A percentile compares a stretch with the other conserved stretches of the same genome.
phyloP scores from a whole-genome alignment of 441 rosid genomes.

The Corymbia calophylla region DNA sequence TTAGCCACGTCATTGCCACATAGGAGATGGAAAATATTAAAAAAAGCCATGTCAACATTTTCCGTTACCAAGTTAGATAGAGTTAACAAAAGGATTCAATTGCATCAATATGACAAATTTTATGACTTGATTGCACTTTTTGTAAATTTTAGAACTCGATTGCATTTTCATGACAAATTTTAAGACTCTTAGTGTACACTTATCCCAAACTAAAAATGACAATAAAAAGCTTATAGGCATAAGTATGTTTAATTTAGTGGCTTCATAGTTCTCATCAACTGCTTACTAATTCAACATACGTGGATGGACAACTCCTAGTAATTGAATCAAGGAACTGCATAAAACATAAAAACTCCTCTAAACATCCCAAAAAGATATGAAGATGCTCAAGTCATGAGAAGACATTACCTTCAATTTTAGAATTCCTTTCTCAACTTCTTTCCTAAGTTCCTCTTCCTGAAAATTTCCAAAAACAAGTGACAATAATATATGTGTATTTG shows the following conservation, averaged over 20 bases:
- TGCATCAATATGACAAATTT: not conserved
- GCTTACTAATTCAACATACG: not conserved
- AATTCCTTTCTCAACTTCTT: conserved; percentile 64
- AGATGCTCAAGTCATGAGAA: not conserved
- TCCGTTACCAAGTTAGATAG: fast-evolving
- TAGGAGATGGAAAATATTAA: not conserved
- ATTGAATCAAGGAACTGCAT: not conserved
- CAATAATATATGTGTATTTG: not conserved
- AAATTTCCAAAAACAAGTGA: not conserved
- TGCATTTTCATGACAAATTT: not conserved
- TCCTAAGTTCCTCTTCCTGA: conserved; percentile 74
- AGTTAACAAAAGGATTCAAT: not conserved
- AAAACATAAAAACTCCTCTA: not conserved
- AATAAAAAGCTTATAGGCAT: not conserved
- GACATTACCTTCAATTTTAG: conserved; percentile 49
- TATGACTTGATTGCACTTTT: not conserved
- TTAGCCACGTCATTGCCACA: not conserved
- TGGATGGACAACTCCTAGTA: not conserved
- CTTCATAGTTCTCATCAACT: not conserved
- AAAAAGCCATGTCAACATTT: not conserved
- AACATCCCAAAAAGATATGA: not conserved
- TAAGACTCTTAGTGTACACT: not conserved
- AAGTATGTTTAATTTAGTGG: not conserved
- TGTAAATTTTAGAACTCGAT: not conserved
- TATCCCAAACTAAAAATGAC: not conserved